Conservation (phyloP, 106 monocot species). For the Acorus gramineus region DNA sequence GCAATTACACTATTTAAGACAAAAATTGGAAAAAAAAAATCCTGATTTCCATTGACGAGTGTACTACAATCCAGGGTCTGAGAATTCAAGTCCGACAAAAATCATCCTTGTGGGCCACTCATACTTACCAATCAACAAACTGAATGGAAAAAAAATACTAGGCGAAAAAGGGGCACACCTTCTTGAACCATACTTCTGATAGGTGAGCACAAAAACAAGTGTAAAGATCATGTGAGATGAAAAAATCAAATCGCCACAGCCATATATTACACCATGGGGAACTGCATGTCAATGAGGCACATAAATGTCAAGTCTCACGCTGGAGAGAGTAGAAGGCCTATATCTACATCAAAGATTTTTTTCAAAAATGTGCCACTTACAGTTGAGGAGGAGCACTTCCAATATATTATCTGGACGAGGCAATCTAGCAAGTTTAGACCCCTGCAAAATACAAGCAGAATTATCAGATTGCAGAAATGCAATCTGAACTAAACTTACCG, state of each 20-base stretch:
- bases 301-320: no score
- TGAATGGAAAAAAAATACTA: not conserved
- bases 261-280: conserved; percentile 69
- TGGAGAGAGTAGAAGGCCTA: no score
- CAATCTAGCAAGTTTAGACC: conserved; percentile 67
- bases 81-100: no score
- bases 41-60: no score
- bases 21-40: no score
- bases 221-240: conserved; percentile 98
- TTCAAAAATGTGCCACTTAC: conserved; percentile 22
- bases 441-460: conserved; percentile 26
- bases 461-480: not conserved
- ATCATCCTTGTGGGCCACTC: no score
- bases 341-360: not conserved
- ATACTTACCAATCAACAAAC: no score
- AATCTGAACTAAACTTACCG: no score
- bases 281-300: conserved; percentile 31
- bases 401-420: conserved; percentile 46
- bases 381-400: conserved; percentile 84
- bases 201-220: conserved; percentile 78
- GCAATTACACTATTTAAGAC: no score
- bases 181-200: conserved; percentile 77
- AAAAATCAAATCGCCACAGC: conserved; percentile 96
- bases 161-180: conserved; percentile 24
- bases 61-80: no score